Conservation (phyloP, 2,329 filamentous ascomycete genomes). For the Phaeosphaeria sp. region DNA sequence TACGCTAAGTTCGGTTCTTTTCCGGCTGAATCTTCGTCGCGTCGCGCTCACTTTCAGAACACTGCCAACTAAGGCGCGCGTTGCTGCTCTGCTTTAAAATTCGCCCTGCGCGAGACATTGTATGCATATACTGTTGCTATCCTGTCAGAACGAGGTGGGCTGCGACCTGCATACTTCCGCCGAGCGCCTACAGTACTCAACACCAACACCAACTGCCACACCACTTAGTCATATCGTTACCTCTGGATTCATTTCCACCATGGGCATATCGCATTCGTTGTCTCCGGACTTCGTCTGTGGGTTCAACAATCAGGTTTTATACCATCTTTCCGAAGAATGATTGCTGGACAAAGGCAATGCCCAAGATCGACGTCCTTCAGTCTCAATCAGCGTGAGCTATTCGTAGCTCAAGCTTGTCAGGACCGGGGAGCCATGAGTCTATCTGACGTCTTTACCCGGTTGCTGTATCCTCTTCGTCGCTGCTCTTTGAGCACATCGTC, state of each 20-base stretch:
- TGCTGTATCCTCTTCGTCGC: conserved; percentile 29
- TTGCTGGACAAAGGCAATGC: conserved; percentile 46
- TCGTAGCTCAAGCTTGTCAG: conserved; percentile 15
- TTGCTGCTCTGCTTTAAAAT: not conserved
- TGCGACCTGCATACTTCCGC: not conserved
- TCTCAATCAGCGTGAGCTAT: conserved; percentile 12
- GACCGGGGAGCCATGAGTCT: conserved; percentile 27
- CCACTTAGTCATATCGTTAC: not conserved
- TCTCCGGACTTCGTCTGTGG: conserved; percentile 36
- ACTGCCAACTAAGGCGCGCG: too few relatives aligned
- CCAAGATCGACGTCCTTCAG: conserved; percentile 33
- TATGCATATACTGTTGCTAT: not conserved
- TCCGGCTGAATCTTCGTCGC: not conserved
- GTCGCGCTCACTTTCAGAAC: not conserved
- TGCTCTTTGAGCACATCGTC: conserved; percentile 21
- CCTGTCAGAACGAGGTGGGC: too few relatives aligned
- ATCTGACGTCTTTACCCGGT: conserved; percentile 41
- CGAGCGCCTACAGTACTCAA: not conserved
- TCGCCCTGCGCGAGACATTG: too few relatives aligned
- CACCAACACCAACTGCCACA: not conserved
- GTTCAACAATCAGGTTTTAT: conserved; percentile 36
- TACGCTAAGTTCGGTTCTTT: not conserved
- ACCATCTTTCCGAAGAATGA: conserved; percentile 31
- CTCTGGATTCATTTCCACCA: not conserved
- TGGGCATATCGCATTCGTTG: conserved; percentile 32